Conservation (phyloP, 2,329 filamentous ascomycete species). For the Stachybotrys chlorohalonatus region DNA sequence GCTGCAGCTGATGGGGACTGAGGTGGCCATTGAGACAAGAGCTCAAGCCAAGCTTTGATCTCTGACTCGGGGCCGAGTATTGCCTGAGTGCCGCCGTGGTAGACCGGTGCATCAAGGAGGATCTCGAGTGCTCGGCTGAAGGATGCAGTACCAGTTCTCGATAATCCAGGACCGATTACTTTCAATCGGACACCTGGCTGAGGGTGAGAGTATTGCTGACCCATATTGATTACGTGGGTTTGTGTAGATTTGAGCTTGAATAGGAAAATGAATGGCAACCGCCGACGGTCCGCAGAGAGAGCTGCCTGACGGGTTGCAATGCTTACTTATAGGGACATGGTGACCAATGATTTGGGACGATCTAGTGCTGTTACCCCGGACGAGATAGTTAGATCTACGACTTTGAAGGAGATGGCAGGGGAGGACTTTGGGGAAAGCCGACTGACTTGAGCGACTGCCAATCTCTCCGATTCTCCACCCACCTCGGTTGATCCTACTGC, state of each 20-base stretch:
- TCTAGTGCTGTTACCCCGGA: too few relatives aligned
- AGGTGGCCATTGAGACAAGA: neutral
- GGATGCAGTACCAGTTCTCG: conserved; percentile 14
- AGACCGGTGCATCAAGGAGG: conserved; percentile 12
- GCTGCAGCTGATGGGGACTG: neutral
- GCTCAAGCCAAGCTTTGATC: conserved; percentile 6
- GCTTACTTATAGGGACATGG: neutral
- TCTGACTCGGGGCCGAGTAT: conserved; percentile 8
- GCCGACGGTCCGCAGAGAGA: neutral
- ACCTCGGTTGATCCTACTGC: too few relatives aligned
- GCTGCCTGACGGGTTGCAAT: neutral
- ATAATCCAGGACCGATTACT: conserved; percentile 16
- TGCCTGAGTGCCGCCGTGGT: conserved; percentile 12
- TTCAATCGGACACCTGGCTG: conserved; percentile 8
- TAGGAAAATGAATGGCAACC: neutral
- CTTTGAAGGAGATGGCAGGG: too few relatives aligned
- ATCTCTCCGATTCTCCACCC: too few relatives aligned
- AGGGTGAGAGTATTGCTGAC: conserved; percentile 12
- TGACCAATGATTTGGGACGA: too few relatives aligned
- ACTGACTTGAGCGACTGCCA: too few relatives aligned
- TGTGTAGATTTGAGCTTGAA: neutral
- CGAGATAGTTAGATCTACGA: too few relatives aligned
- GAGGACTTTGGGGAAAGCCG: too few relatives aligned
- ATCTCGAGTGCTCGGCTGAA: conserved; percentile 13
- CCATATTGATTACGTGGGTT: conserved; percentile 3